phyloP scores from a whole-genome alignment of 768 basidiomycete genomes.

The Serendipita indica region DNA sequence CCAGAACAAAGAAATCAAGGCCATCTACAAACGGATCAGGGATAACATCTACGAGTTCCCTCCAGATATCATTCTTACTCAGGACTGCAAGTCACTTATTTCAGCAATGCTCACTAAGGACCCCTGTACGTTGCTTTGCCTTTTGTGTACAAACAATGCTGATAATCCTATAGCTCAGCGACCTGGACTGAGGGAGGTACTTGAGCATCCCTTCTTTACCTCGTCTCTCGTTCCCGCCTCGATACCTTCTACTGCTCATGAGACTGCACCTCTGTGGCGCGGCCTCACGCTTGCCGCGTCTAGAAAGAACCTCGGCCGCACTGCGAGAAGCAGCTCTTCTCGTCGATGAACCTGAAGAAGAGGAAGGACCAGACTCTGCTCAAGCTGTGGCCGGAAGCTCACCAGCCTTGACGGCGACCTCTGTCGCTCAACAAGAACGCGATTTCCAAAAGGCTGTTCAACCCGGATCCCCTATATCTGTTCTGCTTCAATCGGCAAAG shows the following conservation, averaged over 20 bases:
- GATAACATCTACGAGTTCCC: constrained; percentile 93
- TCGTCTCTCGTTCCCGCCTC: constrained; percentile 65
- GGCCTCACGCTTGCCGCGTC: constrained; percentile 46
- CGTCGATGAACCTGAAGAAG: constrained; percentile 41
- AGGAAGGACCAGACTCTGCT: constrained; percentile 20
- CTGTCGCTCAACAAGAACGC: constrained; percentile 72
- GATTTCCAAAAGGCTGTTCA: constrained; percentile 95
- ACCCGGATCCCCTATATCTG: constrained; percentile 87
- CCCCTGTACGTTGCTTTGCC: constrained; percentile 29
- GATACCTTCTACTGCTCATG: constrained; percentile 68
- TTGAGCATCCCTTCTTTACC: constrained; percentile 73
- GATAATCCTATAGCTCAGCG: constrained; percentile 28
- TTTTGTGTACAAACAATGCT: background rate
- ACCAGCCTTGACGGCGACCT: constrained; percentile 31
- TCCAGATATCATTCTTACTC: constrained; percentile 51
- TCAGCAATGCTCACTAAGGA: constrained; percentile 73
- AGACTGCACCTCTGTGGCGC: constrained; percentile 59
- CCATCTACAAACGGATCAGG: constrained; percentile 88
- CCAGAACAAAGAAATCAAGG: constrained; percentile 96
- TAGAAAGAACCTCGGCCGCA: constrained; percentile 51
- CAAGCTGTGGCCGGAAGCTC: constrained; percentile 1
- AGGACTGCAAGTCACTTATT: constrained; percentile 62
- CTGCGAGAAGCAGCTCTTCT: constrained; percentile 47
- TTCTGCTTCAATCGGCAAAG: constrained; percentile 60
- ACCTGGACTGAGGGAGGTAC: constrained; percentile 71